Evolutionary conservation across 305 asterid species (phyloP).

Genomic region (Petunia hybrid): DNA sequence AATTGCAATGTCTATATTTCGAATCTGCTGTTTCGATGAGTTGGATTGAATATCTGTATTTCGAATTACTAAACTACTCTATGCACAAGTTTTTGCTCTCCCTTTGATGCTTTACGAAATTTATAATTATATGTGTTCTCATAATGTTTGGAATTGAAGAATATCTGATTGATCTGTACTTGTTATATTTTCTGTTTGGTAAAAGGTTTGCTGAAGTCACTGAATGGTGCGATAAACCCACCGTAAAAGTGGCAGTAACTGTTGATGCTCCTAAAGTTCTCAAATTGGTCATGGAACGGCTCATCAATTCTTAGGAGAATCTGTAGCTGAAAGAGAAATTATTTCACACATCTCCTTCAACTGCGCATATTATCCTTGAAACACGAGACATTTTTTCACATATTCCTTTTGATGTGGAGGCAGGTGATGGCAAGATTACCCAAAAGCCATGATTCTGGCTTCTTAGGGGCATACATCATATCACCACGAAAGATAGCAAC

Average conservation of each 20-base stretch:
- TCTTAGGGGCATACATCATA: not conserved
- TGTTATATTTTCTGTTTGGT: constrained; percentile 29
- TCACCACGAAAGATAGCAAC: constrained; percentile 21
- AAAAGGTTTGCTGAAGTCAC: constrained; percentile 78
- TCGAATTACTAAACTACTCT: constrained; percentile 17
- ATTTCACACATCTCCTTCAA: not conserved
- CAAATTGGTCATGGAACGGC: constrained; percentile 84
- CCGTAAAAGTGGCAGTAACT: constrained; percentile 93
- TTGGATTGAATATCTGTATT: not conserved
- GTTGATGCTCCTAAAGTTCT: constrained; percentile 84
- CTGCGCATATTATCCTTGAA: not conserved
- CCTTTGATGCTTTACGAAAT: constrained; percentile 7
- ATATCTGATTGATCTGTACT: constrained; percentile 26
- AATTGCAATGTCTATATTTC: not conserved
- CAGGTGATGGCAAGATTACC: not conserved
- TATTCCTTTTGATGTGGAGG: not conserved
- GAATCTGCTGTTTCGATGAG: not conserved
- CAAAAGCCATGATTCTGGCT: constrained; percentile 6
- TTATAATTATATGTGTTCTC: not conserved
- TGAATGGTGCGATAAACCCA: constrained; percentile 83
- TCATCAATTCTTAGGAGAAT: constrained; percentile 53
- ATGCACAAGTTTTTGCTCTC: not conserved
- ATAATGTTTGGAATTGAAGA: not conserved
- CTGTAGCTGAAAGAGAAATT: constrained; percentile 28
- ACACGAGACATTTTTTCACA: not conserved